Base-by-base conservation (phyloP, 225 moss, liverwort and hornwort species). In the Pseudoscleropodium purum region DNA sequence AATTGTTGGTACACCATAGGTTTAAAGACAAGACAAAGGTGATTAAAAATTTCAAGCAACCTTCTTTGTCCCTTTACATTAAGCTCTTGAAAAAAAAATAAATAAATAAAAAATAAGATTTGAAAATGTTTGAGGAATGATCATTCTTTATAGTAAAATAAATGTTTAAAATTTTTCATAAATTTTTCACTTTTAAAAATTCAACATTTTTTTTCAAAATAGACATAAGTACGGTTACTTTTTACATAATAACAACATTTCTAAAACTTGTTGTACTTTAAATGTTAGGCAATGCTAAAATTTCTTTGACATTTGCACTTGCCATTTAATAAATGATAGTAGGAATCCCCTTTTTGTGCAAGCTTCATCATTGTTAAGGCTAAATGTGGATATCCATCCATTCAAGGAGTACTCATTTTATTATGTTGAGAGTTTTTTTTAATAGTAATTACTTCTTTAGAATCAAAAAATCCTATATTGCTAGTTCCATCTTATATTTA, bases 181-280 rank as follows among this genome's bases (percentile, higher is more conserved):
- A n/a, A n/a, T n/a, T n/a, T n/a, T n/a, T n/a, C n/a, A n/a, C n/a
- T n/a, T n/a, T n/a, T n/a, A n/a, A n/a, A n/a, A n/a, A n/a, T n/a
- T n/a, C n/a, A n/a, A n/a, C n/a, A n/a, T 56, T 56, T 6, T 18
- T 18, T 45, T 18, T 6, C 3, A 75, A 75, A 31, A 19, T 2
- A 75, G 0, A 18, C 30, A 29, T 17, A 17, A 30, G 18, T 7
- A 18, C 1, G 10, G 9, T 47, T 10, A 29, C 18, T 3, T 29
- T 4, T 29, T 5, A 29, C 0, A 1, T 0, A 3, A 3, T 2
- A 0, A 2, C 6, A 75, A 6, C 10, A 30, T 45, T 45, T 75
- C 0, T 30, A 2, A 18, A 6, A 47, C 9, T 3, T 73, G 9
- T 72, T 72, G 26, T 2, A 70, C 25, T 70, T 24, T 39, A 4